Base-by-base conservation (phyloP, 1,284 basidiomycete genomes). In the Ganoderma leucocontextum region DNA sequence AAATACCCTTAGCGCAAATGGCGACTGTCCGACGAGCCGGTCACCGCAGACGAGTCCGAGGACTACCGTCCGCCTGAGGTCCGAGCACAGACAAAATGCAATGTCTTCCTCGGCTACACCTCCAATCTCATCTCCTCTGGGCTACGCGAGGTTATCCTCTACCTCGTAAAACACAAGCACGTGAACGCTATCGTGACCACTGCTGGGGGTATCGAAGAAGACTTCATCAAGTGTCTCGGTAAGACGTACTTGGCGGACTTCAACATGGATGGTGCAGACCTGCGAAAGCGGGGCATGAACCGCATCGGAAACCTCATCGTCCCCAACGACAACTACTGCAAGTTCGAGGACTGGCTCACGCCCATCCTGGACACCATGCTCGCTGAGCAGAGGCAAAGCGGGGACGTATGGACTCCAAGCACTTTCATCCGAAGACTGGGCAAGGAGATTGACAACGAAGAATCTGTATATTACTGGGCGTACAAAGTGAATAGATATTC, bases 301-400 rank as follows among this genome's bases (percentile, higher is more conserved):
- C 90, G 98, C 38, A 97, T 99, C 72, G 98, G 98, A n/a, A 99
- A 99, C 77, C 87, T 99, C 52, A 84, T 99, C 65, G 92, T 99
- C 1, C 98, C 98, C 15, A 99, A 99, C 79, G 96, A 98, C 76
- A 99, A 99, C 79, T 99, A 99, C 81, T 99, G 98, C 89, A 94
- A 95, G 77, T 99, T 99, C 75, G 98, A 99, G 81, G 97, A 99
- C 79, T 99, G 98, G 98, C 89, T 99, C 13, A 93, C 91, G 62
- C 98, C 98, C 2, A 96, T 99, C 68, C 87, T 99, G 53, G 94
- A 99, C 78, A 80, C 85, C 55, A 96, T 99, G 96, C 87, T 98
- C 38, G 87, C 83, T 22, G 98, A 99, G 79, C 98, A 99, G 82
- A 87, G 89, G 72, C 80, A 83, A 66, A 85, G 80, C 38, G 92